phyloP scores from a whole-genome alignment of 2,329 filamentous ascomycete species.

The Colletotrichum echinochloae region DNA sequence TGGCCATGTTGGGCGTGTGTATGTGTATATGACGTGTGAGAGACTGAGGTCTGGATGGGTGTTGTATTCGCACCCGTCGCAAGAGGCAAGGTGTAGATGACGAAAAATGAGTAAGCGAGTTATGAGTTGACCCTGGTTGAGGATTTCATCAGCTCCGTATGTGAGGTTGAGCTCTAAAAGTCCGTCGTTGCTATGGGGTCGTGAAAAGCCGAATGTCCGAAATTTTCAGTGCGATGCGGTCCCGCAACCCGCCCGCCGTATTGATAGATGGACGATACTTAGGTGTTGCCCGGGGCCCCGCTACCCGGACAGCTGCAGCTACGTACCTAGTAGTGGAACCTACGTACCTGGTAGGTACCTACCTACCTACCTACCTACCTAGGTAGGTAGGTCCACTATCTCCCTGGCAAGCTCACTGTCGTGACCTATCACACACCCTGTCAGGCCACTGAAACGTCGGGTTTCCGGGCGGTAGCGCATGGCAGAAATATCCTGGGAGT shows the following conservation, averaged over 20 bases:
- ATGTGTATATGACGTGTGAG: constrained; percentile 31
- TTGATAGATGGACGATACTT: constrained; percentile 10
- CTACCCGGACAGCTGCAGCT: constrained; percentile 28
- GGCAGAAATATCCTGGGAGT: constrained; percentile 34
- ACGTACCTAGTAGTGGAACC: no score
- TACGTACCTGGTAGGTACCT: no score
- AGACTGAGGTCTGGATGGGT: neutral
- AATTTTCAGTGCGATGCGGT: constrained; percentile 24
- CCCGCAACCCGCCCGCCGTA: constrained; percentile 19
- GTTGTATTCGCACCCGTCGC: constrained; percentile 8
- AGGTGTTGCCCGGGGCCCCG: constrained; percentile 29
- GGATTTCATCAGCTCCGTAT: constrained; percentile 12
- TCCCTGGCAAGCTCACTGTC: neutral
- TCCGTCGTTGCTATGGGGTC: constrained; percentile 27
- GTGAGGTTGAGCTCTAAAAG: constrained; percentile 18
- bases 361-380: neutral
- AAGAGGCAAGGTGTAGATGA: neutral
- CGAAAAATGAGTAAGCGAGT: neutral
- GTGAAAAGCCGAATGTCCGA: constrained; percentile 38
- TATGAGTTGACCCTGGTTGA: constrained; percentile 5
- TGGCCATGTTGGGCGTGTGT: constrained; percentile 47
- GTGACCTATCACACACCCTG: constrained; percentile 4
- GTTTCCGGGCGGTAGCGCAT: constrained; percentile 35
- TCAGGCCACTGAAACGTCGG: constrained; percentile 37
- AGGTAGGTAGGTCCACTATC: neutral